A percentile compares a stretch with the other conserved stretches of the same genome.
These are phyloP conservation scores for Colletotrichum godetiae DNA, from an alignment of 2,329 filamentous ascomycete species.

Conservation along the genomic window DNA sequence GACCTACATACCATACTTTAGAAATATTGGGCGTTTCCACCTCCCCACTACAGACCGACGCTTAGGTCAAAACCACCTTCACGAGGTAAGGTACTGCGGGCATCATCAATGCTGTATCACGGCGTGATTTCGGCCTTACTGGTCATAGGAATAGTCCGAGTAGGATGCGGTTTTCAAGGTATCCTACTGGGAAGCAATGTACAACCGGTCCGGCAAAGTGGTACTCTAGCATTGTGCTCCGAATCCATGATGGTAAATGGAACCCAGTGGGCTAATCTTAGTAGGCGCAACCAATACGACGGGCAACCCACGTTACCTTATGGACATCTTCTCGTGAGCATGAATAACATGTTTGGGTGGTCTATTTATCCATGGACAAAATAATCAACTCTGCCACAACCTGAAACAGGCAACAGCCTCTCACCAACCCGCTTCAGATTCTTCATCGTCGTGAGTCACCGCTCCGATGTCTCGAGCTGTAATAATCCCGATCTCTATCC, in stretches of 20 bases:
- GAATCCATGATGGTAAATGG: too few species aligned
- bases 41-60: not conserved
- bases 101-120: not conserved
- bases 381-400: not conserved
- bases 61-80: not conserved
- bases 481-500: constrained; percentile 28
- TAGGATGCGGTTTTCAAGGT: too few species aligned
- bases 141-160: not conserved
- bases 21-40: not conserved
- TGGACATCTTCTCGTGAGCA: too few species aligned
- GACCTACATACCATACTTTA: not conserved
- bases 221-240: too few species aligned
- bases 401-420: not conserved
- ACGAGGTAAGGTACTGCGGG: not conserved
- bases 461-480: constrained; percentile 28
- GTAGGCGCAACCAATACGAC: too few species aligned
- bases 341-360: not conserved
- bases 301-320: too few species aligned
- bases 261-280: too few species aligned
- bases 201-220: too few species aligned
- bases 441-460: constrained; percentile 31
- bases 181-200: too few species aligned
- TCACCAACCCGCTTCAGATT: not conserved
- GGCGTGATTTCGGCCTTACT: not conserved
- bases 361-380: not conserved